A percentile compares a stretch with the other conserved stretches of the same genome.
Evolutionary conservation across 176 grass and related monocot species (phyloP).

Genomic region (Elymus sibiricus): DNA sequence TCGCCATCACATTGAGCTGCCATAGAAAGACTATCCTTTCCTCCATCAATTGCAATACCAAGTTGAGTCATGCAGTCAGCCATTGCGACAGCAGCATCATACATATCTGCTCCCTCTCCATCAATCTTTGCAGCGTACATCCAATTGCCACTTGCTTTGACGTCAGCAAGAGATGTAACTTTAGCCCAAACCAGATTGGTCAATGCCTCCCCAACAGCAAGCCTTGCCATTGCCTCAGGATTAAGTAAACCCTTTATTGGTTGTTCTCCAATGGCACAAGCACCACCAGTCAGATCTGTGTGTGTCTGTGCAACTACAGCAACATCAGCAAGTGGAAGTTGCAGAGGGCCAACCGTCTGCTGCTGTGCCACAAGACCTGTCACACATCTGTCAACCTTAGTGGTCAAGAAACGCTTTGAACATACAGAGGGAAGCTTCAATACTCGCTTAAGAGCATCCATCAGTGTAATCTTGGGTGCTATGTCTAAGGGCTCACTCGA

Average conservation of each 20-base stretch:
- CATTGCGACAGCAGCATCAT: slow-evolving; percentile 78
- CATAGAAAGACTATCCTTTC: slow-evolving; percentile 98
- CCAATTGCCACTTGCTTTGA: slow-evolving; percentile 97
- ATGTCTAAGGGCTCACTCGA: slow-evolving; percentile 65
- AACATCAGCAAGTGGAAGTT: slow-evolving; percentile 83
- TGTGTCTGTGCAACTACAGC: slow-evolving; percentile 92
- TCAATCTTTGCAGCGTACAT: slow-evolving; percentile 97
- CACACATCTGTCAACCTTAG: slow-evolving; percentile 93
- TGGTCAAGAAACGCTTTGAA: slow-evolving; percentile 90
- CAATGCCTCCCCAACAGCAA: slow-evolving; percentile 83
- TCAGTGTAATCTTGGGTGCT: slow-evolving; percentile 59
- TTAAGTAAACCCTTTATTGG: slow-evolving; percentile 84
- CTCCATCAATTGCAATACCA: slow-evolving; percentile 88
- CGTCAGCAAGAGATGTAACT: slow-evolving; percentile 68
- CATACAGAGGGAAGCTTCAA: slow-evolving; percentile 80
- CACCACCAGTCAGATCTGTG: slow-evolving; percentile 76
- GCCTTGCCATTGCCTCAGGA: slow-evolving; percentile 75
- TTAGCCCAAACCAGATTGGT: slow-evolving; percentile 96
- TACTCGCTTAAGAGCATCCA: slow-evolving; percentile 77
- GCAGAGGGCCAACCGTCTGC: slow-evolving; percentile 79
- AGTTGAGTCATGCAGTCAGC: slow-evolving; percentile 88
- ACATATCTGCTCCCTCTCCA: slow-evolving; percentile 91
- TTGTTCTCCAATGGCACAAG: slow-evolving; percentile 83
- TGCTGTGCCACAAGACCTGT: slow-evolving; percentile 91
- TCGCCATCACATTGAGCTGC: slow-evolving; percentile 73